Base-by-base conservation (phyloP, 768 basidiomycete species). In the Suillus decipiens region DNA sequence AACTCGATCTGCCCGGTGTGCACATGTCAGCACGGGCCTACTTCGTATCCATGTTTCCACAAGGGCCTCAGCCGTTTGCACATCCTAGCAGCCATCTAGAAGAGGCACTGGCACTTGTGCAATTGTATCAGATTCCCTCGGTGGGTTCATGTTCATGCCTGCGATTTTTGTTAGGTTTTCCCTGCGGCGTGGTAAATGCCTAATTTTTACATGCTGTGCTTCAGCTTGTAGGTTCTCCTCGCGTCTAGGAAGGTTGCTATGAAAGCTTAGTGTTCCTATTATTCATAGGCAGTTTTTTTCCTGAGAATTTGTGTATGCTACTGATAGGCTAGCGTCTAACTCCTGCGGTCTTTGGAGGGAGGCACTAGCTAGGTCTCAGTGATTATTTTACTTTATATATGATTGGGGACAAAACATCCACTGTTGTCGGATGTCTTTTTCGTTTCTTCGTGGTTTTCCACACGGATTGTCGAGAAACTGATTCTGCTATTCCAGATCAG, bases 1-100 rank as follows among this genome's bases (percentile, higher is more conserved):
- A 84, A 66, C 76, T 91, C 14, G 81, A 89, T 71, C 78, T 89
- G 53, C 86, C 89, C 11, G 59, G 72, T 6, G 68, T 90, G 15
- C 82, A 90, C 64, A 63, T 71, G 17, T 63, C 77, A 5, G 84
- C 86, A 3, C 78, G 73, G 63, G 68, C 73, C 17, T 73, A 77
- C 43, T 71, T 92, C 33, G 70, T 75, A 22, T 64, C 68, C 4
- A 76, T 86, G 67, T 85, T 87, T 72, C 82, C 86, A 2, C 75
- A 75, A n/a, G 79, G 80, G 14, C 82, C 83, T 0, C 59, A 69
- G 1, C 82, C 82, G 0, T 80, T 84, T 54, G 60, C 70, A 15
- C 76, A 80, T 37, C 80, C 80, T 3, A 31, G 28, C 28, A 74
- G 77, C 34, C 72, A 84, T 70, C 76, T 82, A 1, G 80, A 82